Evolutionary conservation across 306 rosid genomes (phyloP).

Genomic region (Sphenostylis stenocarpa): DNA sequence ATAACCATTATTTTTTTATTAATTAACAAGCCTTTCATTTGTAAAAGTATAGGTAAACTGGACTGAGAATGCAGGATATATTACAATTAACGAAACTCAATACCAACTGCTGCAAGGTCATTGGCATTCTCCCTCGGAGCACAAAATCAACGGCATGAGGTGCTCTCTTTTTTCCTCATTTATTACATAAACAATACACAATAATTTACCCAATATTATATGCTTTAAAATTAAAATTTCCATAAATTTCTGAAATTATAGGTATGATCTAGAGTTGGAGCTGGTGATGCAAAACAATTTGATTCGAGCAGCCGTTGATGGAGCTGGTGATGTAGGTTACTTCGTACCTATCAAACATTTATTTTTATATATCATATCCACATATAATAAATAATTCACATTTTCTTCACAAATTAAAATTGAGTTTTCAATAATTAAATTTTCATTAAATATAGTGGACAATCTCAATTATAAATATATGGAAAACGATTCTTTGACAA

Average conservation of each 20-base stretch:
- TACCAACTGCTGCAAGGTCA: background rate
- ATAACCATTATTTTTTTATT: no score
- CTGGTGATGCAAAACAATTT: background rate
- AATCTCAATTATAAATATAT: no score
- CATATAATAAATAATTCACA: background rate
- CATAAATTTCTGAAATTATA: background rate
- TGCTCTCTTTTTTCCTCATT: background rate
- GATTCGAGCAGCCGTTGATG: background rate
- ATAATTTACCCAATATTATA: background rate
- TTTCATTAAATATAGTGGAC: no score
- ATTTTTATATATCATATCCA: background rate
- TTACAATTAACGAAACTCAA: background rate
- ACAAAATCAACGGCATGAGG: background rate
- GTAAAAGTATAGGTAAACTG: background rate
- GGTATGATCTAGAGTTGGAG: background rate
- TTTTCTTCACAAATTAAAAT: background rate
- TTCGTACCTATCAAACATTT: background rate
- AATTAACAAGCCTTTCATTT: background rate
- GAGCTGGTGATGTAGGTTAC: background rate
- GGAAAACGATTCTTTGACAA: no score
- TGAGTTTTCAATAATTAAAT: background rate
- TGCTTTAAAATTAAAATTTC: background rate
- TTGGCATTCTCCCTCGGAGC: slow-evolving; percentile 9
- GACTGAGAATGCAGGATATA: background rate
- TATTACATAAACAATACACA: background rate